A percentile compares a stretch with the other conserved stretches of the same genome.
These are phyloP conservation scores for Inga leiocalycina DNA, from an alignment of 306 rosid genomes.

Conservation along the genomic window DNA sequence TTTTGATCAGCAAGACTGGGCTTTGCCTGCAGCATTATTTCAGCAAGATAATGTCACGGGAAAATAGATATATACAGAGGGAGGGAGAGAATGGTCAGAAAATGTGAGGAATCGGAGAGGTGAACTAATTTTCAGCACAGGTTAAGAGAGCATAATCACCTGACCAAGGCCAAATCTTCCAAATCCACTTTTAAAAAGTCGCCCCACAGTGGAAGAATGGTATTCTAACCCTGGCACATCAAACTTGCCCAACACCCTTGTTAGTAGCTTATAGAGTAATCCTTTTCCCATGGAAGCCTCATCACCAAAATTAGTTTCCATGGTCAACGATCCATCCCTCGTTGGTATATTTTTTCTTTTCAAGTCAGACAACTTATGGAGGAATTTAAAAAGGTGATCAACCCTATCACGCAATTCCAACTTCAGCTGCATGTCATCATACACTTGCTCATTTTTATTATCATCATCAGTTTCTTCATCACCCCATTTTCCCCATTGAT, in stretches of 20 bases:
- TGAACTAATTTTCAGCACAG: conserved; percentile 29
- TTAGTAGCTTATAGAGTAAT: conserved; percentile 68
- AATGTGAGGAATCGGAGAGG: conserved; percentile 29
- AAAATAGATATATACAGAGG: not conserved
- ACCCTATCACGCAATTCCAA: conserved; percentile 93
- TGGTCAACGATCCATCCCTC: conserved; percentile 60
- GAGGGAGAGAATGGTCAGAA: conserved; percentile 24
- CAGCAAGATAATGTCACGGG: conserved; percentile 6
- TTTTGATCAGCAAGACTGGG: conserved; percentile 92
- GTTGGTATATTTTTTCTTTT: conserved; percentile 61
- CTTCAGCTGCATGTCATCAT: conserved; percentile 81
- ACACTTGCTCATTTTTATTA: conserved; percentile 56
- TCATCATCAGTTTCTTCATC: conserved; percentile 73
- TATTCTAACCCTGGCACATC: conserved; percentile 84
- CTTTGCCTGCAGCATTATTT: conserved; percentile 70
- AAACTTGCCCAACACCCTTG: conserved; percentile 61
- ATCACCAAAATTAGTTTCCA: conserved; percentile 56
- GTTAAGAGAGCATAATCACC: conserved; percentile 52
- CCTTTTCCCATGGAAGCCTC: conserved; percentile 71
- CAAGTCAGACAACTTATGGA: conserved; percentile 76
- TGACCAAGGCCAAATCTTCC: conserved; percentile 98
- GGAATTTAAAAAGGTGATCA: conserved; percentile 77
- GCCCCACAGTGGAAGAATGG: conserved; percentile 95
- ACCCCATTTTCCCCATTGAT: conserved; percentile 94
- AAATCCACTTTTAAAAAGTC: conserved; percentile 83